Evolutionary conservation across 768 basidiomycete genomes (phyloP).

Genomic region (Podaxis pistillaris): DNA sequence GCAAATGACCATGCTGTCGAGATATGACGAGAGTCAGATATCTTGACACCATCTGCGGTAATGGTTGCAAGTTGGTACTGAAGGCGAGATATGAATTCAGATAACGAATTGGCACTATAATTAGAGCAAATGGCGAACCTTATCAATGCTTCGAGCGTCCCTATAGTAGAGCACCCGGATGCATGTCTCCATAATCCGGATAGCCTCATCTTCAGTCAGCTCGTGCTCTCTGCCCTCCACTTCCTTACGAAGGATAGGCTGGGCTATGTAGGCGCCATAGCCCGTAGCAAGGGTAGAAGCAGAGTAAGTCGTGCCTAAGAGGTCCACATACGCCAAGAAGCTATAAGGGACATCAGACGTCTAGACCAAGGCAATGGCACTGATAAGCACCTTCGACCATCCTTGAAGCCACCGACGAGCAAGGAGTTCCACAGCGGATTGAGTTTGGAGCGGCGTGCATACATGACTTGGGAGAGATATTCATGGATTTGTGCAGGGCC

Average conservation of each 20-base stretch:
- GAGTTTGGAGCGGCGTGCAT: slow-evolving; percentile 81
- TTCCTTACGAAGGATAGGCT: slow-evolving; percentile 86
- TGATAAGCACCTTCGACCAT: slow-evolving; percentile 66
- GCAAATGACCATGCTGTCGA: slow-evolving; percentile 91
- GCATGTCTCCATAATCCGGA: slow-evolving; percentile 74
- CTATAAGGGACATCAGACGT: slow-evolving; percentile 37
- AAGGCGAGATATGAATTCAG: not conserved
- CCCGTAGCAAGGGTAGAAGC: slow-evolving; percentile 94
- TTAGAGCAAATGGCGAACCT: slow-evolving; percentile 45
- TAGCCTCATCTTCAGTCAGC: slow-evolving; percentile 78
- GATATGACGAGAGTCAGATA: slow-evolving; percentile 75
- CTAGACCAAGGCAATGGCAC: not conserved
- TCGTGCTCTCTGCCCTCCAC: slow-evolving; percentile 79
- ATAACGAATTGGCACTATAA: not conserved
- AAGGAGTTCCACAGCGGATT: slow-evolving; percentile 95
- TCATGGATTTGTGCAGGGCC: slow-evolving; percentile 91
- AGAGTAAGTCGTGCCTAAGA: slow-evolving; percentile 94
- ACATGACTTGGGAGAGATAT: slow-evolving; percentile 89
- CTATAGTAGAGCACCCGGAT: slow-evolving; percentile 96
- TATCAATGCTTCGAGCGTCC: slow-evolving; percentile 93
- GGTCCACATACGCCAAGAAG: slow-evolving; percentile 91
- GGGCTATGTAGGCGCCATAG: slow-evolving; percentile 90
- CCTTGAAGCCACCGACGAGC: slow-evolving; percentile 88
- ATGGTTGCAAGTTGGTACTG: slow-evolving; percentile 96
- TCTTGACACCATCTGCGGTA: slow-evolving; percentile 68